phyloP scores from a whole-genome alignment of 192 early-diverging fungal species.

The Backusella mclennaniae region DNA sequence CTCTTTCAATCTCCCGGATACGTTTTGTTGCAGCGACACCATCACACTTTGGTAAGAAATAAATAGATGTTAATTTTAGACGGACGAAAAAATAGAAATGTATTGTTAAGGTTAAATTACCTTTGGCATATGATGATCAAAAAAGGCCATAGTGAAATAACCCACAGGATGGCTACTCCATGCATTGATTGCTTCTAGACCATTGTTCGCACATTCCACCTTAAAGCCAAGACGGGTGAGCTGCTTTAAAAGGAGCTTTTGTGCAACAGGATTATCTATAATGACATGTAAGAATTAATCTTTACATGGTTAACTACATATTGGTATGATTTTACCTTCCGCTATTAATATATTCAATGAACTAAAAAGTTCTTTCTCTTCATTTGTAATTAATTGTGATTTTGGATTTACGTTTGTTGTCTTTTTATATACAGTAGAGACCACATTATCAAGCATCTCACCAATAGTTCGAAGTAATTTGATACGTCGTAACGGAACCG shows the following conservation, averaged over 20 bases:
- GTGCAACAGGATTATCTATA: constrained; percentile 47
- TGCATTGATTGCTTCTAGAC: constrained; percentile 40
- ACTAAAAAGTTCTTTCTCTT: constrained; percentile 38
- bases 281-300: neutral
- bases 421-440: constrained; percentile 30
- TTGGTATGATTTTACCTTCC: constrained; percentile 30
- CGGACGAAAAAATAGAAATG: neutral
- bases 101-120: neutral
- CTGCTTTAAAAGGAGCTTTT: constrained; percentile 46
- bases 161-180: constrained; percentile 41
- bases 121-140: constrained; percentile 57
- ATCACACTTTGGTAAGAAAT: constrained; percentile 28
- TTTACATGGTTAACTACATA: neutral
- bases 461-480: constrained; percentile 47
- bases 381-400: constrained; percentile 31
- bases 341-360: constrained; percentile 46
- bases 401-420: constrained; percentile 24
- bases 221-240: constrained; percentile 42
- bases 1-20: constrained; percentile 39
- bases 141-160: constrained; percentile 47
- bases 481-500: constrained; percentile 38
- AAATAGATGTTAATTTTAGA: neutral
- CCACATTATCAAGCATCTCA: constrained; percentile 34
- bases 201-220: constrained; percentile 52
- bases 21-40: constrained; percentile 52